Percentiles rank a stretch among this genome's conserved stretches.
phyloP scores from a whole-genome alignment of 768 basidiomycete species.

The Tricholoma saponaceum region DNA sequence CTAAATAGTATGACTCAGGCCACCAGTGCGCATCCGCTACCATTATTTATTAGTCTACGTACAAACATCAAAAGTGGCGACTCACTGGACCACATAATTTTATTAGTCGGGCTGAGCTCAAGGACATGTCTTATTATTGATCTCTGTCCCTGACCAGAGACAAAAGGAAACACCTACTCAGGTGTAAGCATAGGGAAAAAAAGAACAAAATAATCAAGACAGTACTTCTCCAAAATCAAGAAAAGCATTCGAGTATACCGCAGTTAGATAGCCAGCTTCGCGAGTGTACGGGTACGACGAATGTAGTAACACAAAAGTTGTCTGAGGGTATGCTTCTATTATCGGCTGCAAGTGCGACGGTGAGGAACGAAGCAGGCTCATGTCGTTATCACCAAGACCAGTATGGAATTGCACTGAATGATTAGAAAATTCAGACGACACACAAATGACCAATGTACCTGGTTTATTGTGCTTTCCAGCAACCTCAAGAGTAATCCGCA shows the following conservation, averaged over 20 bases:
- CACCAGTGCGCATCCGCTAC: conserved; percentile 67
- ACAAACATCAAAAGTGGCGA: background rate
- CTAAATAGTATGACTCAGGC: conserved; percentile 76
- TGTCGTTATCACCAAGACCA: conserved; percentile 74
- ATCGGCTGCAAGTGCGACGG: conserved; percentile 67
- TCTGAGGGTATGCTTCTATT: conserved; percentile 58
- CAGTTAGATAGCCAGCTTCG: conserved; percentile 73
- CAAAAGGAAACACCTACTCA: conserved; percentile 55
- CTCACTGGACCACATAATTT: conserved; percentile 79
- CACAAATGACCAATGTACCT: conserved; percentile 31
- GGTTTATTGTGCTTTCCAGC: conserved; percentile 55
- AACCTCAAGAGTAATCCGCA: conserved; percentile 49
- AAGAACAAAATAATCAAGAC: background rate
- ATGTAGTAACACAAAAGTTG: conserved; percentile 67
- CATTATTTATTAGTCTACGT: background rate
- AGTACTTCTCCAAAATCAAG: conserved; percentile 72
- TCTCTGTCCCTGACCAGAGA: conserved; percentile 62
- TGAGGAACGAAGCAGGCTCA: conserved; percentile 51
- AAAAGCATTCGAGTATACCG: conserved; percentile 71
- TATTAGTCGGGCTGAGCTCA: conserved; percentile 72
- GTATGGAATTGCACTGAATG: conserved; percentile 80
- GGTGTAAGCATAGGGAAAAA: background rate
- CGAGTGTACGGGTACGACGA: conserved; percentile 75
- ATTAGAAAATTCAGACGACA: background rate
- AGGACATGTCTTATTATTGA: conserved; percentile 56